Base-by-base conservation (phyloP, 2,329 filamentous ascomycete species). In the Pseudogymnoascus sp. region DNA sequence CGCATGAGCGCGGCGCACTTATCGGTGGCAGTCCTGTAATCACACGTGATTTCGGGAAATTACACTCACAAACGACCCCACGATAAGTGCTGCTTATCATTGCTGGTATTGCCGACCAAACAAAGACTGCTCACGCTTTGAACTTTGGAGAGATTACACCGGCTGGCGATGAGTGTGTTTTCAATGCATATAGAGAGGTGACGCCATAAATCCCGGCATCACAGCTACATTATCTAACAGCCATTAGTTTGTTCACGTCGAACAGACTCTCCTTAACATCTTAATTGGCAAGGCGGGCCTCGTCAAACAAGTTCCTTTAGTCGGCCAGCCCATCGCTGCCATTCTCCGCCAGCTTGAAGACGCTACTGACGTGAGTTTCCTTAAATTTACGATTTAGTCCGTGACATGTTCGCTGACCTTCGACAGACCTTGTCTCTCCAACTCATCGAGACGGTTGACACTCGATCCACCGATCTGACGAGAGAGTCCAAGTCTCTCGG, bases 211-310 rank as follows among this genome's bases (percentile, higher is more conserved):
- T 6, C 14, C 35, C 35, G 3, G 14, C 35, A 38, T 38, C 14
- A 14, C n/a, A 38, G 14, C 12, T 38, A 24, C 12, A 22, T 46
- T 22, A 41, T 6, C 41, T 43, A 59, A 19, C 14, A 24, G 7
- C 24, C 14, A 16, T 53, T 50, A 71, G 63, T 75, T 76, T 19
- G 71, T 72, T 19, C 8, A 59, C 5, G 67, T 73, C 6, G 73
- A 76, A 35, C 71, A 75, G 64, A 59, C n/a, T 0, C 66, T 75
- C 7, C 68, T 76, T 12, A 73, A 73, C 31, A 73, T 73, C 31
- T 64, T 76, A 3, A 76, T 75, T 62, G 72, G 71, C 59, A 76
- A 75, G 66, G 66, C 73, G 16, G 72, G 72, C 2, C 53, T 75
- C 4, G 65, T 75, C 53, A 61, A 10, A 0, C 62, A 62, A 0